A percentile compares a stretch with the other conserved stretches of the same genome.
These are phyloP conservation scores for Wickerhamomyces ciferrii DNA, from an alignment of 805 yeast species.

Conservation along the genomic window DNA sequence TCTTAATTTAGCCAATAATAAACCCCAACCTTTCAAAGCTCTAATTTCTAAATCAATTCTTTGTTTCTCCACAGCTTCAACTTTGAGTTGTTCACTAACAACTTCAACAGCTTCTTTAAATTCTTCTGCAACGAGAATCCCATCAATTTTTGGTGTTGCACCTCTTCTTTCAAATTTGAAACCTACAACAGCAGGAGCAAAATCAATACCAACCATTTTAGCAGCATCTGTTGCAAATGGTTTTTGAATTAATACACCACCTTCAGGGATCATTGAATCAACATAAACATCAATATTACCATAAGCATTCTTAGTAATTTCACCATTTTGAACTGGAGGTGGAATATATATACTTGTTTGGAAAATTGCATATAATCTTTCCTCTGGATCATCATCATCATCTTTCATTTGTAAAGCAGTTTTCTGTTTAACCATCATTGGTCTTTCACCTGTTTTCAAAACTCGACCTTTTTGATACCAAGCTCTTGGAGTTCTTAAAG, in stretches of 20 bases:
- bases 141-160: conserved; percentile 65
- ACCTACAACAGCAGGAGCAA: conserved; percentile 82
- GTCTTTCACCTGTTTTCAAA: conserved; percentile 64
- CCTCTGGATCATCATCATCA: conserved; percentile 43
- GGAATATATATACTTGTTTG: conserved; percentile 75
- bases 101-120: conserved; percentile 53
- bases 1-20: conserved; percentile 36
- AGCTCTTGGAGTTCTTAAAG: conserved; percentile 66
- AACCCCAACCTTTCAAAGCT: conserved; percentile 43
- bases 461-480: conserved; percentile 85
- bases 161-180: conserved; percentile 62
- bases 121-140: conserved; percentile 67
- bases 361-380: conserved; percentile 65
- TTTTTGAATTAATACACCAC: conserved; percentile 57
- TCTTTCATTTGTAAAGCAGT: conserved; percentile 17
- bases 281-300: conserved; percentile 83
- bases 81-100: conserved; percentile 42
- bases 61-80: conserved; percentile 36
- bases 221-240: conserved; percentile 68
- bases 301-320: conserved; percentile 67
- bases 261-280: conserved; percentile 77
- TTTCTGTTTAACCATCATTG: conserved; percentile 44
- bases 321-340: conserved; percentile 54
- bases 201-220: conserved; percentile 61
- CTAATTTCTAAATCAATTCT: conserved; percentile 38